Evolutionary conservation across 108 stramenopile species (phyloP).

Genomic region (Phaeodactylum tricornutum): DNA sequence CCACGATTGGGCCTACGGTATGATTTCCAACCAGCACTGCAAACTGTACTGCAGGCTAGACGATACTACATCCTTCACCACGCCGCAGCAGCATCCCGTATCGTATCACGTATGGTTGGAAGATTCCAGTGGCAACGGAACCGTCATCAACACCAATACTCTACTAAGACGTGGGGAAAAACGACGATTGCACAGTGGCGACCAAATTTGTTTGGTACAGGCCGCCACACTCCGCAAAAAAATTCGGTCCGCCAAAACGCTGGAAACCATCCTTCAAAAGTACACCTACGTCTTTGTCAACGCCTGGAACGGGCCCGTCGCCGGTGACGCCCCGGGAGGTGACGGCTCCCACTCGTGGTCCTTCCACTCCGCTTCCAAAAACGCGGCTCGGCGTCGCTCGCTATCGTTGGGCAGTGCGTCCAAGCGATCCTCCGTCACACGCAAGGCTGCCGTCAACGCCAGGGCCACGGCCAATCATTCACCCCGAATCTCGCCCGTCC

Average conservation of each 20-base stretch:
- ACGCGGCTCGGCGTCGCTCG: background rate
- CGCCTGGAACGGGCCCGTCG: conserved; percentile 1
- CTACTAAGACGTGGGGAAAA: conserved; percentile 59
- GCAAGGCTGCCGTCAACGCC: conserved; percentile 13
- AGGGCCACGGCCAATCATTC: conserved; percentile 2
- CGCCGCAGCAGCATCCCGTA: background rate
- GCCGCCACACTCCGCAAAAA: conserved; percentile 45
- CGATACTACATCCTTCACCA: conserved; percentile 2
- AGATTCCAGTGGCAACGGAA: conserved; percentile 89
- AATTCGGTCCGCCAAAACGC: conserved; percentile 17
- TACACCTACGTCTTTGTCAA: conserved; percentile 75
- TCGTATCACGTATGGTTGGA: conserved; percentile 67
- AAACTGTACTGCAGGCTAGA: conserved; percentile 45
- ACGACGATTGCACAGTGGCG: conserved; percentile 81
- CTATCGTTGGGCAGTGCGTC: background rate
- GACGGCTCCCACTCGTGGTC: background rate
- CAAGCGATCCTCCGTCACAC: no score
- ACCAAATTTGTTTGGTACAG: conserved; percentile 87
- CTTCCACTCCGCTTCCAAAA: background rate
- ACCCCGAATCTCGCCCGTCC: background rate
- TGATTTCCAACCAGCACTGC: conserved; percentile 75
- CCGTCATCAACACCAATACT: conserved; percentile 69
- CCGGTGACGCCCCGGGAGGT: background rate
- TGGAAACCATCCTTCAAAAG: conserved; percentile 32
- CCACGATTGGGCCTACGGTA: conserved; percentile 51